Conservation (phyloP, 441 rosid species). For the Pelargonium myrrhifolium region DNA sequence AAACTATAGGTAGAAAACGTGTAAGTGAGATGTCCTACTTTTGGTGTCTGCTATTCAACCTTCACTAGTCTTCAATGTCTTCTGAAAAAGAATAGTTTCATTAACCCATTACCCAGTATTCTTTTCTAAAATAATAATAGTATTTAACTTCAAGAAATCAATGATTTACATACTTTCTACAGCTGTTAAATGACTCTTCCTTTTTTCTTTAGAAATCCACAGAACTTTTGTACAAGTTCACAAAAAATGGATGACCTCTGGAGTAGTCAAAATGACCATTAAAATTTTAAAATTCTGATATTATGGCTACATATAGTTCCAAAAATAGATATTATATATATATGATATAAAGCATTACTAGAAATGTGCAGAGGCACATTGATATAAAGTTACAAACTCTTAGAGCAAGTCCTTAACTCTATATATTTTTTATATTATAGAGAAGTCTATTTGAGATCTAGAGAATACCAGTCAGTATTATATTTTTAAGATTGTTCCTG, state of each 20-base stretch:
- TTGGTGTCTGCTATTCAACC: background rate
- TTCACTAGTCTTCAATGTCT: background rate
- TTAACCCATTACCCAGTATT: background rate
- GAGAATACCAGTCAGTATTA: background rate
- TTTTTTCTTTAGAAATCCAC: background rate
- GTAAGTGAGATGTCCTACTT: slow-evolving; percentile 10
- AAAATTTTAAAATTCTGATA: background rate
- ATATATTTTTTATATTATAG: background rate
- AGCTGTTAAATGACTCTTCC: background rate
- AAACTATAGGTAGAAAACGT: slow-evolving; percentile 1
- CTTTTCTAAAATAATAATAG: background rate
- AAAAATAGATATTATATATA: background rate
- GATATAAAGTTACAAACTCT: background rate
- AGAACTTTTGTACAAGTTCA: background rate
- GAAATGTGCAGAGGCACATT: background rate
- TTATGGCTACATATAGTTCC: background rate
- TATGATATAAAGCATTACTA: background rate
- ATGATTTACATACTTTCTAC: background rate
- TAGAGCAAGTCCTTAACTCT: too few species aligned
- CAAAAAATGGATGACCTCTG: background rate
- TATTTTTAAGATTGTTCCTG: background rate
- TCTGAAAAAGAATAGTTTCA: background rate
- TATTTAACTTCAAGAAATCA: background rate
- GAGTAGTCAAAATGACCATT: background rate
- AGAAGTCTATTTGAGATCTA: background rate